phyloP scores from a whole-genome alignment of 306 rosid genomes.

The cucumber (Cucumis sativus) region Cucumber_9930_V3 NC_026657.2:40376001-40376500 shows the following conservation, averaged over 20 bases:
- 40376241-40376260: not conserved
- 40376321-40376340: not conserved
- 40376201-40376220: not conserved
- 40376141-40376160: slow-evolving; percentile 62
- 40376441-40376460: not conserved
- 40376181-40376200: not conserved
- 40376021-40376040: not conserved
- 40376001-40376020: not conserved
- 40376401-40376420: not conserved
- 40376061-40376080: slow-evolving; percentile 93
- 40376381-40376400: not conserved
- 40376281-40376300: not conserved
- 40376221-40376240: too few species aligned
- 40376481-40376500: not conserved
- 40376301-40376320: not conserved
- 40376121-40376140: slow-evolving; percentile 81
- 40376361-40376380: not conserved
- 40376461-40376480: not conserved
- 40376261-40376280: not conserved
- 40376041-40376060: not conserved
- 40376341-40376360: not conserved
- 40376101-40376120: slow-evolving; percentile 75
- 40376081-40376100: slow-evolving; percentile 89
- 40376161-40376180: not conserved
- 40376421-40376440: not conserved